phyloP scores from a whole-genome alignment of 768 basidiomycete species.

The Cystofilobasidium bisporidii region DNA sequence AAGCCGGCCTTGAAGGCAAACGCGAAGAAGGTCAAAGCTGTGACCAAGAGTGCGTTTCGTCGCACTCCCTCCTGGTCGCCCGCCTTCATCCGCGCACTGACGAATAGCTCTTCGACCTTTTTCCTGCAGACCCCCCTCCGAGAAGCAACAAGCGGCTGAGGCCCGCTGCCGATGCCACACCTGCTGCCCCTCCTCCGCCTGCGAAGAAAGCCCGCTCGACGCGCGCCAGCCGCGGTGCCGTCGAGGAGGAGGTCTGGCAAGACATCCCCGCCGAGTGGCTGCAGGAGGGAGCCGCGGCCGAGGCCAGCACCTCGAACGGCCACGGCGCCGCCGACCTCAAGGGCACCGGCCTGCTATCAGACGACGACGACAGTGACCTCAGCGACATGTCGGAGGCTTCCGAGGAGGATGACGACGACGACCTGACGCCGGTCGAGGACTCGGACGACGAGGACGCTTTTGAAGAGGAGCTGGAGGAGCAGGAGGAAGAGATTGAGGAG shows the following conservation, averaged over 20 bases:
- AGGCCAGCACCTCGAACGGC: not conserved
- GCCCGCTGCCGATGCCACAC: not conserved
- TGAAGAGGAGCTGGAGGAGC: not conserved
- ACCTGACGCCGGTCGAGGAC: not conserved
- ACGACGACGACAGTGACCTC: slow-evolving; percentile 25
- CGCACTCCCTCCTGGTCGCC: no score
- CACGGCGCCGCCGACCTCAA: not conserved
- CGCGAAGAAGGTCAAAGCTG: not conserved
- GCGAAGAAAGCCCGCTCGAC: slow-evolving; percentile 19
- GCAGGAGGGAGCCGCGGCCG: not conserved
- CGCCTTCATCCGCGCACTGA: no score
- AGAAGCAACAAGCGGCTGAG: not conserved
- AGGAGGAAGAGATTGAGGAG: slow-evolving; percentile 10
- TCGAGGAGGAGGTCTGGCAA: slow-evolving; percentile 53
- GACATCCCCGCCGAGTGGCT: slow-evolving; percentile 69
- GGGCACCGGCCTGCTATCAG: slow-evolving; percentile 20
- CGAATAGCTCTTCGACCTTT: not conserved
- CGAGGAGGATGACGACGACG: slow-evolving; percentile 11
- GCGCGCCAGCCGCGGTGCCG: slow-evolving; percentile 1
- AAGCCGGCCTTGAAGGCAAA: slow-evolving; percentile 13
- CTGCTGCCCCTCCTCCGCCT: not conserved
- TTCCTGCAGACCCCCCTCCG: not conserved
- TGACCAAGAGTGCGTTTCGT: not conserved
- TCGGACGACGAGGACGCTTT: slow-evolving; percentile 3
- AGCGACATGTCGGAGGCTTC: slow-evolving; percentile 21